Evolutionary conservation across 2,329 filamentous ascomycete genomes (phyloP), one percentile per base, ranked within the genome.

Genomic region (Fusarium sp.): DNA sequence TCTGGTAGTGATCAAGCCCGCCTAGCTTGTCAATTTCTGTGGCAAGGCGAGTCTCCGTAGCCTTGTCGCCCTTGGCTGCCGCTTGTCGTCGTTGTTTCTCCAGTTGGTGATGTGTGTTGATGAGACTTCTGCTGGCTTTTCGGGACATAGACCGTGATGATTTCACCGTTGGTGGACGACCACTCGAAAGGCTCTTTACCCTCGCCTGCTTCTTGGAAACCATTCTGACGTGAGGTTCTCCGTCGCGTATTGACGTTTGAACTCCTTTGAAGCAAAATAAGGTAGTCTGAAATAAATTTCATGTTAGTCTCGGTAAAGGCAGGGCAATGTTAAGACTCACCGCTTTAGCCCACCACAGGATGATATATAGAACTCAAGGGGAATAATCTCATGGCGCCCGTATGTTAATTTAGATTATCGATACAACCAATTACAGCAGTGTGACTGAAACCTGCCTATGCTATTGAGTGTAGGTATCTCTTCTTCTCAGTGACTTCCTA

Each of bases 91-190:
- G 85, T 67, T 85, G 83, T 78, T 92, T 92, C 75, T 91, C 87
- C 30, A 92, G 79, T 45, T 89, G 86, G 75, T 92, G 90, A 67
- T 90, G 88, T 44, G 83, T 84, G 77, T 90, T 90, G 79, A 92
- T 92, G 68, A 92, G 82, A 30, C 83, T 81, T 73, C 89, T 86
- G 46, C 89, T 91, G 27, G 89, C 86, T 77, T 89, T 91, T 64
- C 89, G 86, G 6, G 90, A 89, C 73, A 92, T 89, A 8, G 89
- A 87, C 68, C 83, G 85, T 11, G 82, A 80, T 22, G 84, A 81
- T 67, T 85, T 86, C 34, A 83, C 78, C 2, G 83, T 85, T 12
- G 89, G 89, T 5, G 88, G 87, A n/a, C 89, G 85, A 16, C 89
- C 86, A 24, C 82, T 81, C 18, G 76, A 71, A 25, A 83, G 78